Evolutionary conservation across 2,329 filamentous ascomycete species (phyloP), one percentile per base, ranked within the genome.

Genomic region (Spiromastix sp.): DNA sequence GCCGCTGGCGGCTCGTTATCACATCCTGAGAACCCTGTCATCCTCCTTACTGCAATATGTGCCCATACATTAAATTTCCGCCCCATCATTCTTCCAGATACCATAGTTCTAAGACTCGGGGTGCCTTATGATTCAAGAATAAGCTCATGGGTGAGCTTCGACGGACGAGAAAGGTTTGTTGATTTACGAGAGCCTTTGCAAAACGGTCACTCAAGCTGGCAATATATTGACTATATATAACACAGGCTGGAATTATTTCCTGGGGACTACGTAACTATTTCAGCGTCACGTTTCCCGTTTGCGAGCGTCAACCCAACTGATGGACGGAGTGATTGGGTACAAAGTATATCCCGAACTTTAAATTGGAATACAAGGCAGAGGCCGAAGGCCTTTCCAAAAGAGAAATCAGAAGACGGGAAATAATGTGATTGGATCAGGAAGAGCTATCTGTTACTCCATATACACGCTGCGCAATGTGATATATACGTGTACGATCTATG

Each of bases 141-240:
- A 4, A 81, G 77, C 47, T 87, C 82, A 26, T 98, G 91, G 89
- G 91, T 87, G n/a, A 93, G 85, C 58, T 98, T 98, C 55, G 91
- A 98, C 59, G 91, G 91, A 2, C 74, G 86, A 42, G 85, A 95
- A 66, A 77, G 86, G 62, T 71, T 49, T 48, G 59, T 39, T 22
- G 5, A 19, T 15, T 9, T 13, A 11, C 27, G 9, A 29, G 13
- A 25, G 9, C 5, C 10, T 24, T 18, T 22, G 12, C 31, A 6
- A 12, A n/a, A 19, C 6, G 9, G 18, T 3, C 13, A 7, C 30
- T 40, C 35, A 37, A 36, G 59, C 36, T 47, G 28, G 37, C 24
- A 5, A 24, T 10, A 7, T 24, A 5, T 9, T 30, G 15, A 36
- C 26, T n/a, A 17, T 12, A 7, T 7, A 18, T 25, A 30, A 20